Evolutionary conservation across 495 filamentous ascomycete genomes (phyloP), one percentile per base, ranked within the genome.

Genomic region (Talaromyces proteolyticus): DNA sequence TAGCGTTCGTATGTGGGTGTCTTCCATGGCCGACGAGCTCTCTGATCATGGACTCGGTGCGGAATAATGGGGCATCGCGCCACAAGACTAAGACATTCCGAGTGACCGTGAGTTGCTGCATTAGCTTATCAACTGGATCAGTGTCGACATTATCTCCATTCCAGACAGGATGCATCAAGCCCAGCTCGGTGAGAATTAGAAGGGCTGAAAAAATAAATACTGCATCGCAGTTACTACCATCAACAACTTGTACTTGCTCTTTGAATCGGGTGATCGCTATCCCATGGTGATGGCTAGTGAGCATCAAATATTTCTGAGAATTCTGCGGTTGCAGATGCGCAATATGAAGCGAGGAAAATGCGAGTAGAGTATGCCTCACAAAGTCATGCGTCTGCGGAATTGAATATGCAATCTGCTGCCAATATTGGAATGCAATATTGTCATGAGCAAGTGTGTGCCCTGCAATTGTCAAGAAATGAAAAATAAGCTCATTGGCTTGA

Each of bases 351-450:
- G 44, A 46, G 8, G 44, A 46, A 14, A 46, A 46, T 8, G 44
- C 44, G 44, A 46, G 44, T 8, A 46, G 44, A 46, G 44, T 46
- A 14, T 46, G 44, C 44, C 44, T 46, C 24, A 46, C 44, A 46
- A 46, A 46, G 16, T 46, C 24, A 46, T 46, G 44, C 17, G 44
- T 16, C 17, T 22, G 22, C 17, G 44, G 23, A 36, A 46, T 16
- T 29, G 44, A 46, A 34, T 29, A 19, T 46, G 44, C 44, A 36
- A 46, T 46, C n/a, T 46, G 44, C 10, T 46, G 44, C 44, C 44
- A 46, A 46, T 26, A 46, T 16, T 29, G 44, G 8, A 34, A 22
- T 22, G 44, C 14, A 10, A 25, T 17, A 46, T 24, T 46, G 1
- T 46, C 42, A 24, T 17, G 44, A 20, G 44, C 22, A 6, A 46